Evolutionary conservation across 176 grass and related monocot genomes (phyloP).

Genomic region (Eragrostis curvula): DNA sequence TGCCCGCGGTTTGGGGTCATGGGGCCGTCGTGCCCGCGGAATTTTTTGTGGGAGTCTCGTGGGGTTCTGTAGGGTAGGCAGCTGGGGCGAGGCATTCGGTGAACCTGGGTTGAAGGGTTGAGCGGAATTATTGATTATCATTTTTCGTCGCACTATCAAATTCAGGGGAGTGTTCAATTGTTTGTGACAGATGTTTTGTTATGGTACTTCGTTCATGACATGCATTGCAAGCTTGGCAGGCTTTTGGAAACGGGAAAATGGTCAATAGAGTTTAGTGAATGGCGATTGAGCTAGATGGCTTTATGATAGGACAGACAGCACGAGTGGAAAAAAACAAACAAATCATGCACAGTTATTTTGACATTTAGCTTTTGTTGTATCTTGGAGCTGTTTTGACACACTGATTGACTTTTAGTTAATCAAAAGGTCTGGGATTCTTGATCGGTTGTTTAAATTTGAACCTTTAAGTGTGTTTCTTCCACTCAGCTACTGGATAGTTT

Average conservation of each 20-base stretch:
- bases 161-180: not conserved
- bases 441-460: slow-evolving; percentile 12
- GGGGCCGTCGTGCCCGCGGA: not conserved
- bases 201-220: slow-evolving; percentile 4
- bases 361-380: not conserved
- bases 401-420: not conserved
- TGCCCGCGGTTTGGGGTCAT: not conserved
- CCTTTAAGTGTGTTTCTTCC: slow-evolving; percentile 1
- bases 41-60: slow-evolving; percentile 6
- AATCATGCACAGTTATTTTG: not conserved
- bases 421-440: slow-evolving; percentile 3
- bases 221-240: not conserved
- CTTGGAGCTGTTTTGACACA: not conserved
- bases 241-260: not conserved
- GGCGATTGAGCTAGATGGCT: not conserved
- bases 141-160: not conserved
- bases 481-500: not conserved
- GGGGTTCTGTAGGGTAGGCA: not conserved
- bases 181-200: not conserved
- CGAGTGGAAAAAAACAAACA: not conserved
- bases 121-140: slow-evolving; percentile 19
- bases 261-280: slow-evolving; percentile 15
- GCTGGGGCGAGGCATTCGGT: not conserved
- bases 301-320: not conserved
- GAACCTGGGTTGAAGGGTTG: not conserved